Evolutionary conservation across 2,329 filamentous ascomycete genomes (phyloP).

Genomic region (Venturia effusa): DNA sequence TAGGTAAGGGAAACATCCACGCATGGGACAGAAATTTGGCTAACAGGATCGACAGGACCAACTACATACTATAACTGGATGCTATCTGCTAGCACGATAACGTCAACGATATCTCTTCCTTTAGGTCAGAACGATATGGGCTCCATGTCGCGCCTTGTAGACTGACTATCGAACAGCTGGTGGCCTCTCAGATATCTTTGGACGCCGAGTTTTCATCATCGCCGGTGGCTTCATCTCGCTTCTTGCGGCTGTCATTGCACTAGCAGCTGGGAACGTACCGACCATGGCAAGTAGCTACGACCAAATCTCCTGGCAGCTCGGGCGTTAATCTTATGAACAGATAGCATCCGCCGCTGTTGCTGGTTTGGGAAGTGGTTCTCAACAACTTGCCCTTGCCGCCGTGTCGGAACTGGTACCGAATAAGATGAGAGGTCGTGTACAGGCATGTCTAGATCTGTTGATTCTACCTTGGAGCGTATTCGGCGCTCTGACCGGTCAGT

Average conservation of each 20-base stretch:
- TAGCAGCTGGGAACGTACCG: constrained; percentile 1
- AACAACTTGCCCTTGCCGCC: constrained; percentile 5
- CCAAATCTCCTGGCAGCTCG: no score
- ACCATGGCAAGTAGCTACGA: no score
- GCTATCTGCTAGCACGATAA: constrained; percentile 5
- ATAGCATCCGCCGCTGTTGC: neutral
- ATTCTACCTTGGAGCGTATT: constrained; percentile 9
- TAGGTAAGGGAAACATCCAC: constrained; percentile 4
- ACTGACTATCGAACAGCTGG: constrained; percentile 2
- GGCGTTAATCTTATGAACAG: no score
- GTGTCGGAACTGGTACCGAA: constrained; percentile 10
- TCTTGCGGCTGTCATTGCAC: neutral
- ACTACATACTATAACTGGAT: constrained; percentile 14
- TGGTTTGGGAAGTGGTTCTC: constrained; percentile 9
- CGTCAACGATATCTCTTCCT: constrained; percentile 8
- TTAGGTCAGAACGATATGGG: neutral
- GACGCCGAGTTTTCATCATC: constrained; percentile 11
- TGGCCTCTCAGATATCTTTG: constrained; percentile 12
- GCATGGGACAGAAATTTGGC: neutral
- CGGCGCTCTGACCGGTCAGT: neutral
- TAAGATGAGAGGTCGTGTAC: constrained; percentile 2
- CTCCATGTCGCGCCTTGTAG: neutral
- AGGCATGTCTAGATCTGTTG: constrained; percentile 11
- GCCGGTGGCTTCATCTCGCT: neutral
- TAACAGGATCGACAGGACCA: constrained; percentile 7